A percentile compares a stretch with the other conserved stretches of the same genome.
Conservation (phyloP, 495 filamentous ascomycete species). For the Daldinia caldariorum region DNA sequence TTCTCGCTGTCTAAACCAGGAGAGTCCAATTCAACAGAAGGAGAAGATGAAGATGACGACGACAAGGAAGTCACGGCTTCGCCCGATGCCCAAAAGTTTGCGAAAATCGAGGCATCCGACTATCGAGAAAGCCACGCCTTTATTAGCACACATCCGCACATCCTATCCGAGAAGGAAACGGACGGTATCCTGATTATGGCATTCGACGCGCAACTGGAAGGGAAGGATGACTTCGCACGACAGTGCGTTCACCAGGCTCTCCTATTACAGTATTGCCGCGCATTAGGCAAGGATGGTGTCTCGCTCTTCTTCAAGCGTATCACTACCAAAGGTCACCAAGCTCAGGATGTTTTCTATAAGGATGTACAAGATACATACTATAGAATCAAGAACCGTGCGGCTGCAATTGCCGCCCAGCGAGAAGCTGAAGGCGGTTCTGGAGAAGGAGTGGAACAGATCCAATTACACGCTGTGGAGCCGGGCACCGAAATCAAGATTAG, state of each 20-base stretch:
- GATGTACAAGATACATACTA: slow-evolving; percentile 89
- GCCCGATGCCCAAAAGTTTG: slow-evolving; percentile 78
- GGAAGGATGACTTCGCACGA: slow-evolving; percentile 77
- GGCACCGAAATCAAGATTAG: slow-evolving; percentile 91
- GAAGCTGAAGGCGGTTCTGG: slow-evolving; percentile 71
- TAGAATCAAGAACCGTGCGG: slow-evolving; percentile 78
- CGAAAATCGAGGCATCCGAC: slow-evolving; percentile 77
- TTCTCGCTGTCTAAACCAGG: slow-evolving; percentile 40
- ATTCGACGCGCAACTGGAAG: slow-evolving; percentile 83
- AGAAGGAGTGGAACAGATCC: slow-evolving; percentile 92
- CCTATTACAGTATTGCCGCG: slow-evolving; percentile 92
- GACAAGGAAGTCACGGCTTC: slow-evolving; percentile 80
- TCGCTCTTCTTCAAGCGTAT: slow-evolving; percentile 96
- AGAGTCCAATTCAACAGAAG: slow-evolving; percentile 49
- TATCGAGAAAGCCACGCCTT: slow-evolving; percentile 79
- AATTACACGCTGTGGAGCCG: slow-evolving; percentile 94
- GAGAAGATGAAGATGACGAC: slow-evolving; percentile 66
- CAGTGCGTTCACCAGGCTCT: slow-evolving; percentile 95
- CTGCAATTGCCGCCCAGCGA: slow-evolving; percentile 76
- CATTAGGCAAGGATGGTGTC: slow-evolving; percentile 87
- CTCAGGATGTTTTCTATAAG: slow-evolving; percentile 88
- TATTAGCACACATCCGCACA: slow-evolving; percentile 75
- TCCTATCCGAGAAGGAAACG: slow-evolving; percentile 87
- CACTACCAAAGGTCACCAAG: slow-evolving; percentile 90
- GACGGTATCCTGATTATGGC: slow-evolving; percentile 91